These are phyloP conservation scores for Exophiala mesophila DNA, from an alignment of 2,329 filamentous ascomycete genomes.

Conservation along the genomic window DNA sequence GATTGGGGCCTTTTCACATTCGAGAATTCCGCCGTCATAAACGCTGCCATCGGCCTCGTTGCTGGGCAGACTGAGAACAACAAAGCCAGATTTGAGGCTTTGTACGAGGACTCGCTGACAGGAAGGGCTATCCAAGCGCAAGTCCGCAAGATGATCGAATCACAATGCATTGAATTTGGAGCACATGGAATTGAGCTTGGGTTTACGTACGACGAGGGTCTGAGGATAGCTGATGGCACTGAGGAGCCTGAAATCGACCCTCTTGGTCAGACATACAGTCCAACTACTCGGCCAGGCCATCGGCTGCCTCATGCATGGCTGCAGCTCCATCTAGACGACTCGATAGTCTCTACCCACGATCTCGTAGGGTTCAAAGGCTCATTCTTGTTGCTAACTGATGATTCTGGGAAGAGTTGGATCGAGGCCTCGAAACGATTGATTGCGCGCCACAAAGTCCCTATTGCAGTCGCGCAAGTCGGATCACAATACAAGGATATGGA, in stretches of 20 bases:
- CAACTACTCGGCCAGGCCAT: constrained; percentile 28
- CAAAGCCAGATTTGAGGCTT: constrained; percentile 4
- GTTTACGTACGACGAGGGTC: constrained; percentile 22
- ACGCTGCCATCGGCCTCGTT: constrained; percentile 19
- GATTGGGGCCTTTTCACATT: constrained; percentile 25
- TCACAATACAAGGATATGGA: no score
- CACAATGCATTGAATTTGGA: constrained; percentile 22
- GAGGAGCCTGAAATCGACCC: constrained; percentile 15
- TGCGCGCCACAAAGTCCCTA: no score
- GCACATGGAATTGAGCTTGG: constrained; percentile 27
- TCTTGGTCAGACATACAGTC: constrained; percentile 20
- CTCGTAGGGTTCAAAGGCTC: constrained; percentile 4
- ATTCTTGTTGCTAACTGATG: constrained; percentile 5
- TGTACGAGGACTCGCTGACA: constrained; percentile 16
- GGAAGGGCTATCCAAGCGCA: not conserved
- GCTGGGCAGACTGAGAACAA: constrained; percentile 16
- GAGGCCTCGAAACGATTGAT: no score
- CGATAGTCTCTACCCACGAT: constrained; percentile 26
- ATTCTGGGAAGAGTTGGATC: constrained; percentile 2
- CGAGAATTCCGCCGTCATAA: constrained; percentile 18
- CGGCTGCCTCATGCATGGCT: constrained; percentile 29
- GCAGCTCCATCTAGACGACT: constrained; percentile 15
- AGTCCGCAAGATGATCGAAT: constrained; percentile 9
- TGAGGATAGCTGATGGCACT: constrained; percentile 23
- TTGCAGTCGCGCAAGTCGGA: no score